Evolutionary conservation across 805 yeast genomes (phyloP).

Genomic region (Wickerhamomyces queroliae): DNA sequence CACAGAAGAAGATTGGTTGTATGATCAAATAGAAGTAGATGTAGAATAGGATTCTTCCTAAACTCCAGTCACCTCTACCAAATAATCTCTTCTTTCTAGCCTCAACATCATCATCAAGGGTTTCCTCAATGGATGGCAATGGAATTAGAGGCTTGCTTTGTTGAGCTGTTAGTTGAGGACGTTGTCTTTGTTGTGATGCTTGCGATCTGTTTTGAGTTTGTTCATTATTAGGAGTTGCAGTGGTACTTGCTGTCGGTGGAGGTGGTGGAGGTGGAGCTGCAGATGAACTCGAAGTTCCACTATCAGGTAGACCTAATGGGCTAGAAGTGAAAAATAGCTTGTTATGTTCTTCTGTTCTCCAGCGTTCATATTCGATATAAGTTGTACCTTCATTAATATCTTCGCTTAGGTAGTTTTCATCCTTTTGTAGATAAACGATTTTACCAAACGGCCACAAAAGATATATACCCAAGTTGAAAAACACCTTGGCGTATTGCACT

Average conservation of each 20-base stretch:
- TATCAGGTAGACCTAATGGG: conserved; percentile 7
- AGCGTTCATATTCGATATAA: conserved; percentile 74
- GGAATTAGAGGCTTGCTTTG: not conserved
- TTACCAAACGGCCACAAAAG: conserved; percentile 86
- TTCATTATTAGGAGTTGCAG: not conserved
- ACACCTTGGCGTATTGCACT: conserved; percentile 54
- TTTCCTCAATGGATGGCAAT: conserved; percentile 1
- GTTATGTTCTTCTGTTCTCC: conserved; percentile 76
- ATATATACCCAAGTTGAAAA: conserved; percentile 62
- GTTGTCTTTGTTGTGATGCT: not conserved
- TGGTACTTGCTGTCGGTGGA: not conserved
- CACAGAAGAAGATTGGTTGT: conserved; percentile 56
- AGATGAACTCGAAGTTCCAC: conserved; percentile 5
- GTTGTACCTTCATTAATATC: conserved; percentile 88
- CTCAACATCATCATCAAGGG: conserved; percentile 15
- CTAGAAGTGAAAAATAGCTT: conserved; percentile 62
- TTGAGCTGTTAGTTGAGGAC: no score
- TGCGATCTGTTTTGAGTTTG: no score
- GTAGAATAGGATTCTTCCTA: conserved; percentile 77
- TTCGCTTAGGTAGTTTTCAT: conserved; percentile 75
- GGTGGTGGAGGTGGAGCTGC: not conserved
- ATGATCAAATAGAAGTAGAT: conserved; percentile 60
- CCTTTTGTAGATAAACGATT: conserved; percentile 71
- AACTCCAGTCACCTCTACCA: conserved; percentile 90
- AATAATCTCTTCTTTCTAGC: conserved; percentile 51